Conservation (phyloP, 2,329 filamentous ascomycete species). For the Pseudogymnoascus sp. region DNA sequence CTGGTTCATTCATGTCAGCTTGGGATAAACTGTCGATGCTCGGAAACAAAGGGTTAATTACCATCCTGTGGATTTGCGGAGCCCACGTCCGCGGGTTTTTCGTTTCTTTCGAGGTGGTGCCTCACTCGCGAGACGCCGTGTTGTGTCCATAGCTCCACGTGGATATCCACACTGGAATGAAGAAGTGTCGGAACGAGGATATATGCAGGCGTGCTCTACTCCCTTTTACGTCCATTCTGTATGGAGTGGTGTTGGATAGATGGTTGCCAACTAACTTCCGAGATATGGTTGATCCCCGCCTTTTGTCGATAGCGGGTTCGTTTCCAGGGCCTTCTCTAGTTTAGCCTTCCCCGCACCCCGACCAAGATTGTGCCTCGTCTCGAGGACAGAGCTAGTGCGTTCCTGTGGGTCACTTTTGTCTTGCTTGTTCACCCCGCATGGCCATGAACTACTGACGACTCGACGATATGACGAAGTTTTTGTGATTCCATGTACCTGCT, state of each 20-base stretch:
- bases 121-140: background rate
- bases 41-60: constrained; percentile 11
- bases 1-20: constrained; percentile 20
- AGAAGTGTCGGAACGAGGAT: background rate
- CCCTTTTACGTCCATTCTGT: background rate
- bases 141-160: background rate
- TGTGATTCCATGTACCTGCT: background rate
- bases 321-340: background rate
- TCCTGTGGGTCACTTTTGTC: background rate
- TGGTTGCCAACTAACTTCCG: background rate
- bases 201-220: background rate
- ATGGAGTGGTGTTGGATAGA: background rate
- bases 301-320: background rate
- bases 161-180: background rate
- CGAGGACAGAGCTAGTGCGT: background rate
- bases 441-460: background rate
- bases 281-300: background rate
- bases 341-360: background rate
- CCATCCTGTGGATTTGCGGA: constrained; percentile 36
- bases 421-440: background rate
- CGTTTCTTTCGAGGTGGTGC: constrained; percentile 15
- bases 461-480: background rate
- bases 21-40: background rate
- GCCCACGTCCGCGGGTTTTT: constrained; percentile 32
- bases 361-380: background rate